Evolutionary conservation across 345 rosid genomes (phyloP), one percentile per base, ranked within the genome.

Genomic region (Psidium friedrichsthalianum): DNA sequence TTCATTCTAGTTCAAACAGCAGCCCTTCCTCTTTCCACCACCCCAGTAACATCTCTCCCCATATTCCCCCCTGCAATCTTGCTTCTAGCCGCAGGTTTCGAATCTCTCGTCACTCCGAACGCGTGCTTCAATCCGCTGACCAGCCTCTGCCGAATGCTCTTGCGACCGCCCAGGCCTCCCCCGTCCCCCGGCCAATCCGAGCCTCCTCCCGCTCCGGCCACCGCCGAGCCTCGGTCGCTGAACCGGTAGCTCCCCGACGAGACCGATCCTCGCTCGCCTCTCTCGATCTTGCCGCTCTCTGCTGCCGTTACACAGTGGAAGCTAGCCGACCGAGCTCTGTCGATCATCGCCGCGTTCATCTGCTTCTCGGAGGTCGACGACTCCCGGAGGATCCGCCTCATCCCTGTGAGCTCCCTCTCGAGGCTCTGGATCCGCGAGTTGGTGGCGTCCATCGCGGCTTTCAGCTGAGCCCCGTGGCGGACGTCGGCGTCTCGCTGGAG

Each of bases 361-460:
- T 61, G 88, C 85, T 84, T 87, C 87, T 90, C 92, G 14, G 88
- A 83, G 82, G 8, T 27, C 54, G 88, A 91, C 51, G 89, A 91
- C 52, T 40, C 53, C 82, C 90, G 36, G 59, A 87, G 86, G 25
- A 91, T 87, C 85, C 86, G 92, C 92, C 90, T 95, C 96, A 96
- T 94, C 49, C 91, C 88, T 5, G 88, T 82, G 2, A 96, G 86
- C 89, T 96, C 97, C 51, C 89, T 93, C 89, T 95, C 98, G 88
- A 96, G 82, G 88, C 86, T 89, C 88, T 92, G 86, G 21, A 96
- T 95, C 8, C 97, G 92, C 27, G 92, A 88, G 85, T 90, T 94
- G 0, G 99, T 94, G 11, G 96, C 88, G 6, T 91, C 88, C 99
- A 95, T 95, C 32, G 93, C 94, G 9, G 92, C 92, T 87, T 92